Evolutionary conservation across 495 filamentous ascomycete species (phyloP).

Genomic region (Penicillium arizonense): DNA sequence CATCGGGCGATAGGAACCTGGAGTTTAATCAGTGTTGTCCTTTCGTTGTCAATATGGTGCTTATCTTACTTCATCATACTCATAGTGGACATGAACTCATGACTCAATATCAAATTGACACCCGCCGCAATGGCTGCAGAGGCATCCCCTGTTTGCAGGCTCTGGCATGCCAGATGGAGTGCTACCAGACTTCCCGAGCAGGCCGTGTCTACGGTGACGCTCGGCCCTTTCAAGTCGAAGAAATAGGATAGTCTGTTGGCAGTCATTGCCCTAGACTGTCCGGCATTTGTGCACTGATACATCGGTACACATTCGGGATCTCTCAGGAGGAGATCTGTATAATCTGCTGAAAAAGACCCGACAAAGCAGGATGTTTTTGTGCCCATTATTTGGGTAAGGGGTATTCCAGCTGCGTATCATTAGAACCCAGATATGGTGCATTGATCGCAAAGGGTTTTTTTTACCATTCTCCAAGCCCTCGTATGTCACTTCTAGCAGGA

Average conservation of each 20-base stretch:
- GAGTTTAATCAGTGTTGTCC: background rate
- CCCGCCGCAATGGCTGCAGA: constrained; percentile 37
- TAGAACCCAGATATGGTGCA: background rate
- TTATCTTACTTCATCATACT: constrained; percentile 19
- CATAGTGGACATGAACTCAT: constrained; percentile 24
- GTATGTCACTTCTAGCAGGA: constrained; percentile 60
- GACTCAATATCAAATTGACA: constrained; percentile 31
- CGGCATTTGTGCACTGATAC: constrained; percentile 34
- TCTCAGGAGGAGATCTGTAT: constrained; percentile 27
- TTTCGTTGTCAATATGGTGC: background rate
- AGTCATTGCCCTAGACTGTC: constrained; percentile 34
- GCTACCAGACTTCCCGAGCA: constrained; percentile 52
- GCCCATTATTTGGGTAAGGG: constrained; percentile 35
- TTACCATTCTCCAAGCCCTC: constrained; percentile 53
- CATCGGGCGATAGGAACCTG: constrained; percentile 31
- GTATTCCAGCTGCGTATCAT: constrained; percentile 27
- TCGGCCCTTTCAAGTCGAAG: constrained; percentile 42
- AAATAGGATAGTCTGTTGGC: constrained; percentile 45
- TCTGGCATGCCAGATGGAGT: constrained; percentile 48
- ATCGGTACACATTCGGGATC: constrained; percentile 30
- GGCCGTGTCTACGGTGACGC: constrained; percentile 50
- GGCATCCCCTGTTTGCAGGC: constrained; percentile 40
- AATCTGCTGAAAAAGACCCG: constrained; percentile 34
- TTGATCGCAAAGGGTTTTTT: background rate
- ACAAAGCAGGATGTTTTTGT: constrained; percentile 49